These are phyloP conservation scores for Daedalea quercina DNA, from an alignment of 768 basidiomycete species.

Conservation along the genomic window DNA sequence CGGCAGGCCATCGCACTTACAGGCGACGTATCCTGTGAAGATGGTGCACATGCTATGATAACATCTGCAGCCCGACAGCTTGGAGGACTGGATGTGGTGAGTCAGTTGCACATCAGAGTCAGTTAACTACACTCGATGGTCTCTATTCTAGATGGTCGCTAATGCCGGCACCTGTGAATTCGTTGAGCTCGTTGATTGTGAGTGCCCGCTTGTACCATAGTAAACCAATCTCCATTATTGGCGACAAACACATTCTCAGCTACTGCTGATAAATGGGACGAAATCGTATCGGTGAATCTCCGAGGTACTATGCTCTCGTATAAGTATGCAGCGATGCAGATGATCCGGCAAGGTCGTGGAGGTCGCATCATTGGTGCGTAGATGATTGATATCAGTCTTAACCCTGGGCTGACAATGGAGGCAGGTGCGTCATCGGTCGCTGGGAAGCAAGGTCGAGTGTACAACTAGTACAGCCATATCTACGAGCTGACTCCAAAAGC, in stretches of 20 bases:
- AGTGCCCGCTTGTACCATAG: background rate
- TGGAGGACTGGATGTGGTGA: slow-evolving; percentile 41
- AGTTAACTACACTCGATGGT: too few relatives aligned
- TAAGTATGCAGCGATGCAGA: slow-evolving; percentile 35
- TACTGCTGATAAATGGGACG: background rate
- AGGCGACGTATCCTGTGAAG: slow-evolving; percentile 36
- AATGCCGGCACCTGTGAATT: slow-evolving; percentile 6
- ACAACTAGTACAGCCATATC: too few relatives aligned
- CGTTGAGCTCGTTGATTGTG: slow-evolving; percentile 10
- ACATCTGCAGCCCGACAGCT: slow-evolving; percentile 20
- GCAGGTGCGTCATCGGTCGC: slow-evolving; percentile 11
- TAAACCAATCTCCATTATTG: background rate
- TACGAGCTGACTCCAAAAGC: too few relatives aligned
- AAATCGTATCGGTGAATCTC: slow-evolving; percentile 29
- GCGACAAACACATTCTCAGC: background rate
- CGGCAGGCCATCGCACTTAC: slow-evolving; percentile 17
- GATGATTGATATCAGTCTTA: background rate
- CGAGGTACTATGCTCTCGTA: slow-evolving; percentile 34
- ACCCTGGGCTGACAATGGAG: background rate
- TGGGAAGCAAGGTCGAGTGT: slow-evolving; percentile 7
- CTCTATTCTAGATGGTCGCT: too few relatives aligned
- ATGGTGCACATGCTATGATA: slow-evolving; percentile 33
- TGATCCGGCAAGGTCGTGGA: slow-evolving; percentile 35
- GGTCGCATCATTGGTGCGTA: slow-evolving; percentile 34
- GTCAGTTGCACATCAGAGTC: too few relatives aligned